Base-by-base conservation (phyloP, 139 green algal species). In the Picochlorum costavermella region DNA sequence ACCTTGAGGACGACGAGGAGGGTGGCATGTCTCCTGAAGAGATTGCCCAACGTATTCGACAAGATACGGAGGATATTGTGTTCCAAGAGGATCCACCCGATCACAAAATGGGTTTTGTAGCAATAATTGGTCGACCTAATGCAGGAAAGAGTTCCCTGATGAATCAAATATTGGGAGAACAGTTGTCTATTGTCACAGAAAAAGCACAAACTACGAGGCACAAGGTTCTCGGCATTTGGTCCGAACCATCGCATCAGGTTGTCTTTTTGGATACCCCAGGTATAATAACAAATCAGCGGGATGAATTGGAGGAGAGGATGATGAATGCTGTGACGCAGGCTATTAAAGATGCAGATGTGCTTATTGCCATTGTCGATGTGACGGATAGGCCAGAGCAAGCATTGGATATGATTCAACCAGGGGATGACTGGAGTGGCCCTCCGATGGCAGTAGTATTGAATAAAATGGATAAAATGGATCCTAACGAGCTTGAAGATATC, bases 201-300 rank as follows among this genome's bases (percentile, higher is more conserved):
- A 90, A 90, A 68, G 87, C 93, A 28, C 90, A 97, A 64, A 98
- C 92, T 11, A 98, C 92, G 8, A 79, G 92, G n/a, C 86, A 98
- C 70, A 67, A 85, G 9, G 81, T 98, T 25, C 77, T 97, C 30
- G 91, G 92, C 31, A 91, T 98, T 61, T 30, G 75, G 8, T 83
- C 75, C 0, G 72, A 77, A 25, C 36, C 56, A 10, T 43, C 46
- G 43, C 75, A 70, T 66, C 84, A 91, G 75, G 87, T 90, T 58
- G 84, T 97, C 23, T 80, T 98, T 37, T 85, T 97, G 33, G 92
- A 98, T 72, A 97, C 90, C 0, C 91, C 91, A 1, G 91, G 91
- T 23, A 80, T 96, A 63, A 90, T 96, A 1, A 58, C 67, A n/a
- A 56, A 63, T 36, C 49, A 50, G 20, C 70, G 74, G 36, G 92